Percentiles rank a stretch among this genome's conserved stretches.
phyloP scores from a whole-genome alignment of 1,284 basidiomycete species.

The Testicularia cyperi region DNA sequence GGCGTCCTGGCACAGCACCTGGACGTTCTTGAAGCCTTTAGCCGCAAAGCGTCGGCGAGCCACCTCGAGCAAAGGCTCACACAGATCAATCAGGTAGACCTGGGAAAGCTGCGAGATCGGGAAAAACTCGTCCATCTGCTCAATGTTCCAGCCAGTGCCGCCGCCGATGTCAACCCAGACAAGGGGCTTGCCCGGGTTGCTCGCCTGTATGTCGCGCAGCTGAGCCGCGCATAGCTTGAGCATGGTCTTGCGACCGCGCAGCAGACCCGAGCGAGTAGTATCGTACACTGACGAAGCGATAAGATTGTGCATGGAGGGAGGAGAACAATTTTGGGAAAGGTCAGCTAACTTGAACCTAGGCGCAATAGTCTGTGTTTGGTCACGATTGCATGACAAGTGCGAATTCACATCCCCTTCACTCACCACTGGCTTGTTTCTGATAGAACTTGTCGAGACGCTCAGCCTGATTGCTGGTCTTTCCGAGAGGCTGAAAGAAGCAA shows the following conservation, averaged over 20 bases:
- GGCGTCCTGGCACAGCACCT: slow-evolving; percentile 75
- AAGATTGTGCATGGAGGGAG: too few relatives aligned
- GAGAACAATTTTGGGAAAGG: too few relatives aligned
- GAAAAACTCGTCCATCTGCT: slow-evolving; percentile 75
- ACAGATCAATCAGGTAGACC: slow-evolving; percentile 75
- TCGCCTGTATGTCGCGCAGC: slow-evolving; percentile 64
- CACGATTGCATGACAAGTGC: too few relatives aligned
- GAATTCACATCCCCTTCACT: slow-evolving; percentile 4
- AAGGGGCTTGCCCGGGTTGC: slow-evolving; percentile 64
- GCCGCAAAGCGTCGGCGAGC: slow-evolving; percentile 71
- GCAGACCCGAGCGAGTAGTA: slow-evolving; percentile 53
- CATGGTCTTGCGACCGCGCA: slow-evolving; percentile 58
- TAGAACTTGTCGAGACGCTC: slow-evolving; percentile 59
- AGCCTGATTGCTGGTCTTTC: slow-evolving; percentile 54
- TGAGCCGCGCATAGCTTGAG: slow-evolving; percentile 69
- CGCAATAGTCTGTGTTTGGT: too few relatives aligned
- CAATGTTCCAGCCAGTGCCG: slow-evolving; percentile 80
- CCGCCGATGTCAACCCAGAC: slow-evolving; percentile 83
- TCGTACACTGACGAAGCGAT: slow-evolving; percentile 60
- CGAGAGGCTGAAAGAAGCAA: slow-evolving; percentile 59
- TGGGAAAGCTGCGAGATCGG: slow-evolving; percentile 62
- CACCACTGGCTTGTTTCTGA: slow-evolving; percentile 54
- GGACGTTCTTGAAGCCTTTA: slow-evolving; percentile 74
- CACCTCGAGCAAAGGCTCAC: slow-evolving; percentile 73
- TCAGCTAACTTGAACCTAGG: too few relatives aligned